Evolutionary conservation across 2,329 filamentous ascomycete species (phyloP), one percentile per base, ranked within the genome.

Genomic region (Colletotrichum sp.): DNA sequence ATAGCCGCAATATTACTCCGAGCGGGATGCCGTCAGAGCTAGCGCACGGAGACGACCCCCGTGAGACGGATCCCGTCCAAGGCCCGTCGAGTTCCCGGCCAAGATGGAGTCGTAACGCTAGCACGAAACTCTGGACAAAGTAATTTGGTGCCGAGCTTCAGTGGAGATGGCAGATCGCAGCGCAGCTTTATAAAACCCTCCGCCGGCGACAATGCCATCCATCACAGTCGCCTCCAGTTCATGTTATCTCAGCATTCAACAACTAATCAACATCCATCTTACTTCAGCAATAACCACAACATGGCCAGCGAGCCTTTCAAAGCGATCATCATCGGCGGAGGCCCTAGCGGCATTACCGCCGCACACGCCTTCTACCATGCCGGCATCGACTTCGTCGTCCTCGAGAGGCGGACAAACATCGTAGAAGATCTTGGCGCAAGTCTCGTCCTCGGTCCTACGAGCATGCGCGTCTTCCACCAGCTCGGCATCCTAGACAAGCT

Each of bases 331-430:
- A 69, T 84, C 30, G 83, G 83, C 57, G 80, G 79, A 22, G 82
- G 83, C 19, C 80, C 81, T 11, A 76, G 77, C 8, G 83, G 83
- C 2, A 66, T 84, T 4, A 78, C 78, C 8, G 78, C 82, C 7
- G 82, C 82, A 1, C 82, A 84, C 60, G 78, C 80, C 36, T 79
- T 85, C 4, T n/a, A 71, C 36, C 76, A 77, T 2, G 83, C 83
- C 2, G 82, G 81, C 6, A 84, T 85, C 68, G 82, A 84, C 69
- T 85, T 82, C 52, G 57, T 85, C 2, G 78, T 85, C 4, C 80
- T 85, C 8, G 83, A 85, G 71, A 74, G 80, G 39, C 74, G 81
- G 32, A 60, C 72, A 1, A 66, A 77, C 11, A 74, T 84, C 6
- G 78, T 80, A 59, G 78, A 79, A 34, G 80, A 80, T 30, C 74